Percentiles rank a stretch among this genome's conserved stretches.
These are phyloP conservation scores for Coemansia sp. DNA, from an alignment of 192 early-diverging fungal genomes.

Conservation along the genomic window DNA sequence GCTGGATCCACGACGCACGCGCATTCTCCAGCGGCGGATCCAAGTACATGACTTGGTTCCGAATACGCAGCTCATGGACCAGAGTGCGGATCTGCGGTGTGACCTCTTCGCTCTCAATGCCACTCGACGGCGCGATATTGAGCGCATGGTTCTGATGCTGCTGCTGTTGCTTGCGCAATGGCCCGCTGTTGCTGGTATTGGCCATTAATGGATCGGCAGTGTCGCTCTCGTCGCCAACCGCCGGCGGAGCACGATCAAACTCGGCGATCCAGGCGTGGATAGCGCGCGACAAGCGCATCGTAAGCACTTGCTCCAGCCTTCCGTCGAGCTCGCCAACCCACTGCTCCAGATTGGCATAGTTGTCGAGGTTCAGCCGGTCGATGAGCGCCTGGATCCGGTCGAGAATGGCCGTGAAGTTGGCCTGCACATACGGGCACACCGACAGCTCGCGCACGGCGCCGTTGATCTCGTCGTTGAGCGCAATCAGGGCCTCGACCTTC, in stretches of 20 bases:
- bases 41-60: slow-evolving; percentile 96
- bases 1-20: slow-evolving; percentile 81
- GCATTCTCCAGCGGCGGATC: slow-evolving; percentile 97
- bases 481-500: slow-evolving; percentile 84
- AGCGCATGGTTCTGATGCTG: too few relatives aligned
- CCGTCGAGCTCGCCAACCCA: slow-evolving; percentile 88
- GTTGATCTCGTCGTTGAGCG: slow-evolving; percentile 83
- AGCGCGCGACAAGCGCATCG: slow-evolving; percentile 73
- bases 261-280: slow-evolving; percentile 74
- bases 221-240: slow-evolving; percentile 50
- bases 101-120: slow-evolving; percentile 49
- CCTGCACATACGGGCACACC: slow-evolving; percentile 73
- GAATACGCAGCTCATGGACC: slow-evolving; percentile 87
- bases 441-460: slow-evolving; percentile 82
- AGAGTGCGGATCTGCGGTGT: slow-evolving; percentile 70
- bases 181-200: neutral
- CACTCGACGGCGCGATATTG: slow-evolving; percentile 33
- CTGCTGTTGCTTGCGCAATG: slow-evolving; percentile 8
- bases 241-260: slow-evolving; percentile 63
- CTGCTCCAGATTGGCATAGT: slow-evolving; percentile 89
- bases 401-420: slow-evolving; percentile 70
- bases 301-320: slow-evolving; percentile 77
- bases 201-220: slow-evolving; percentile 22
- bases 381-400: slow-evolving; percentile 88
- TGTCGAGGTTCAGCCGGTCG: slow-evolving; percentile 92